A percentile compares a stretch with the other conserved stretches of the same genome.
Conservation (phyloP, 345 rosid genomes). For the Clarkia xantiana region DNA sequence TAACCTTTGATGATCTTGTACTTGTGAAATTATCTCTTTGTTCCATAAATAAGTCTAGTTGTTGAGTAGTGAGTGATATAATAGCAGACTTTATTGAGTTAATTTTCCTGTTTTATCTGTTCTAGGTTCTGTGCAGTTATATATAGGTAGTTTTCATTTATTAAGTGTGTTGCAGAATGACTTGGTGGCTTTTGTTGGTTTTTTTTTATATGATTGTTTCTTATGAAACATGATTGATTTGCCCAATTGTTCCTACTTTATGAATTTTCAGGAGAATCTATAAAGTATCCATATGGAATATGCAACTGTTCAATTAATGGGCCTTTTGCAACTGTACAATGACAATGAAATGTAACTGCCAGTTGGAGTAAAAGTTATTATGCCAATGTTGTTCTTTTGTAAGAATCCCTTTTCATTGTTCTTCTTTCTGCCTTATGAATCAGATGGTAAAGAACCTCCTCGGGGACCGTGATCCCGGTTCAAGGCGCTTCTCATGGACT, state of each 20-base stretch:
- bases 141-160: neutral
- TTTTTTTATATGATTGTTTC: neutral
- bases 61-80: too few relatives aligned
- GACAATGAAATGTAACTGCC: too few relatives aligned
- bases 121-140: neutral
- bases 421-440: constrained; percentile 1
- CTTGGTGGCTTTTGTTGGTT: neutral
- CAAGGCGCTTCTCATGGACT: neutral
- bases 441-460: constrained; percentile 3
- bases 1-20: too few relatives aligned
- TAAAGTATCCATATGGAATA: too few relatives aligned
- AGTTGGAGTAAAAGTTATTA: too few relatives aligned
- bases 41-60: neutral
- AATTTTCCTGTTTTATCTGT: neutral
- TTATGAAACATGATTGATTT: neutral
- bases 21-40: too few relatives aligned
- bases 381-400: too few relatives aligned
- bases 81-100: too few relatives aligned
- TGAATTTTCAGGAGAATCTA: too few relatives aligned
- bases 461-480: constrained; percentile 2
- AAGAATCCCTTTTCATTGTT: constrained; percentile 1
- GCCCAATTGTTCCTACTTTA: too few relatives aligned
- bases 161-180: neutral
- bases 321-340: too few relatives aligned
- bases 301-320: too few relatives aligned